phyloP scores from a whole-genome alignment of 768 basidiomycete species.

The Lactifluus rugatus region DNA sequence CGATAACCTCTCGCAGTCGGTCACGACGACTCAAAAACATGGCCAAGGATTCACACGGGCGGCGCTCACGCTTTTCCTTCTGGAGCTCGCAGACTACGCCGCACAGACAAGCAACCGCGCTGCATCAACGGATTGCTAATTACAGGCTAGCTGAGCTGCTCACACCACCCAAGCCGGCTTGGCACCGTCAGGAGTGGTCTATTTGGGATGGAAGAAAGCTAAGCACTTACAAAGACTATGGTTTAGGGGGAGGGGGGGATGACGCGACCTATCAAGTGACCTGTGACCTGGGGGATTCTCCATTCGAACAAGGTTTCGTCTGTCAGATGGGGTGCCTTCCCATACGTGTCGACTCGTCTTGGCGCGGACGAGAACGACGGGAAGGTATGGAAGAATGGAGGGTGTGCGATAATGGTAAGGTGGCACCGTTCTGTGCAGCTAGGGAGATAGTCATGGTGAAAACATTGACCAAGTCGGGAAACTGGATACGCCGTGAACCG shows the following conservation, averaged over 20 bases:
- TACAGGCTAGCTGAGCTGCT: neutral
- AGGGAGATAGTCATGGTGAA: neutral
- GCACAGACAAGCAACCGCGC: conserved; percentile 1
- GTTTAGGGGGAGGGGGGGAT: neutral
- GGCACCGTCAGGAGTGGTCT: neutral
- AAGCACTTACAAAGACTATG: neutral
- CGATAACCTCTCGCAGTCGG: too few species aligned
- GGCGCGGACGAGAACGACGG: neutral
- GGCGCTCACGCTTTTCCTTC: neutral
- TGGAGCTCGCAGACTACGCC: neutral
- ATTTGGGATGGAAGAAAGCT: neutral
- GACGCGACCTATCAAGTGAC: conserved; percentile 8
- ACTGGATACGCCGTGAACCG: neutral
- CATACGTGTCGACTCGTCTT: neutral
- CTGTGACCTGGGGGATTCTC: conserved; percentile 1
- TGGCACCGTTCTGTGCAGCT: neutral
- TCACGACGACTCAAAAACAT: neutral
- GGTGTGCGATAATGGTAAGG: neutral
- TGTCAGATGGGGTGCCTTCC: conserved; percentile 6
- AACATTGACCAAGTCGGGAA: conserved; percentile 1
- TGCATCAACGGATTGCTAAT: neutral
- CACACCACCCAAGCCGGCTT: neutral
- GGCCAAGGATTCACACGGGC: neutral
- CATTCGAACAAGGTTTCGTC: conserved; percentile 14
- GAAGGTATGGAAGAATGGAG: neutral